Percentiles rank a stretch among this genome's conserved stretches.
Conservation (phyloP, 768 basidiomycete species). For the Galerina sulciceps region DNA sequence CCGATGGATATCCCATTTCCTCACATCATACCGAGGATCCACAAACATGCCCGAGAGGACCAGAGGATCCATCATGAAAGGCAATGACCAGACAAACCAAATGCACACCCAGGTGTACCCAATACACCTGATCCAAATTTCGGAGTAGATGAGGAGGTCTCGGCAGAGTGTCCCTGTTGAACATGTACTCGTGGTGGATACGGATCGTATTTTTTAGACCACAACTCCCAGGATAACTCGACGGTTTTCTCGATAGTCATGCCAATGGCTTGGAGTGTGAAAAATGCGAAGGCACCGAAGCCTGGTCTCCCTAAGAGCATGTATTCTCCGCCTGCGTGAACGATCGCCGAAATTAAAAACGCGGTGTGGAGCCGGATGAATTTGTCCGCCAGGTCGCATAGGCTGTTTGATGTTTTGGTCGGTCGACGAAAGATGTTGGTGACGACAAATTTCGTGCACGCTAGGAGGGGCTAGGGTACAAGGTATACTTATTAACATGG, state of each 20-base stretch:
- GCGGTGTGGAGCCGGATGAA: conserved; percentile 21
- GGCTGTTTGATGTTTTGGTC: not conserved
- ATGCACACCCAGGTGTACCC: conserved; percentile 28
- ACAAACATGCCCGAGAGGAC: conserved; percentile 23
- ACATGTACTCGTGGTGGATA: not conserved
- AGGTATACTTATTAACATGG: not conserved
- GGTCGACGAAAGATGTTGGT: not conserved
- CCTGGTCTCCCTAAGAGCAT: conserved; percentile 30
- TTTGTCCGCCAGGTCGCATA: not conserved
- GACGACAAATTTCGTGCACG: conserved; percentile 9
- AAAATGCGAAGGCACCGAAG: conserved; percentile 34
- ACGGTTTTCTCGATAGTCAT: conserved; percentile 23
- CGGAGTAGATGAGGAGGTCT: not conserved
- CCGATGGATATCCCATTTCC: not conserved
- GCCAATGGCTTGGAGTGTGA: conserved; percentile 36
- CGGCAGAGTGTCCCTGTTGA: not conserved
- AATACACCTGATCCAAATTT: conserved; percentile 18
- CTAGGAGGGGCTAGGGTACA: conserved; percentile 5
- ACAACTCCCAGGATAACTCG: not conserved
- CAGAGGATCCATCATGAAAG: conserved; percentile 29
- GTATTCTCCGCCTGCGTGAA: conserved; percentile 36
- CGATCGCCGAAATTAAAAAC: conserved; percentile 36
- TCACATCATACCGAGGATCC: conserved; percentile 7
- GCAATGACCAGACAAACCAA: conserved; percentile 27
- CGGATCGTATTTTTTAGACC: not conserved